Percentiles rank a stretch among this genome's conserved stretches.
Conservation (phyloP, 345 rosid genomes). For the Nephelium lappaceum region DNA sequence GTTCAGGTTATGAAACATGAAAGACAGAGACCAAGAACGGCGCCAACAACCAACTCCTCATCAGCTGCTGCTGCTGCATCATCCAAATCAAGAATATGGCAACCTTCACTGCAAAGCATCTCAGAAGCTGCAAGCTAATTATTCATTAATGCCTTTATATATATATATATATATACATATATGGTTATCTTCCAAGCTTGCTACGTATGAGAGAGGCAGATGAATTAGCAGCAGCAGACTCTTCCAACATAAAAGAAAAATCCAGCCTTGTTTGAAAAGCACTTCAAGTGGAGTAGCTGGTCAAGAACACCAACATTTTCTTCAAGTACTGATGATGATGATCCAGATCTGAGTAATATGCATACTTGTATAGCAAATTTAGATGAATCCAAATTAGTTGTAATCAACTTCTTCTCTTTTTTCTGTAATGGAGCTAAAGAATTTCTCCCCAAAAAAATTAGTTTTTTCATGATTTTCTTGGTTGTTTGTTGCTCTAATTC, state of each 20-base stretch:
- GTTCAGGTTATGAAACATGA: slow-evolving; percentile 59
- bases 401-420: slow-evolving; percentile 17
- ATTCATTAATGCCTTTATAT: neutral
- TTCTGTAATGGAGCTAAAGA: slow-evolving; percentile 22
- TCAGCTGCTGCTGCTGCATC: neutral
- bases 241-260: neutral
- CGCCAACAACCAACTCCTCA: slow-evolving; percentile 44
- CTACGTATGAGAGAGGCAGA: slow-evolving; percentile 7
- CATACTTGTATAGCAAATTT: slow-evolving; percentile 22
- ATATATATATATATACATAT: neutral
- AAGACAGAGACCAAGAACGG: slow-evolving; percentile 45
- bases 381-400: slow-evolving; percentile 1
- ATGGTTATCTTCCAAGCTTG: neutral
- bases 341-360: slow-evolving; percentile 23
- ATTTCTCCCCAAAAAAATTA: neutral
- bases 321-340: neutral
- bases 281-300: neutral
- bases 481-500: neutral
- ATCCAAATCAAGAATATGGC: slow-evolving; percentile 75
- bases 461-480: neutral
- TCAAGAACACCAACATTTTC: slow-evolving; percentile 4
- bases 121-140: slow-evolving; percentile 63
- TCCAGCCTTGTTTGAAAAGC: slow-evolving; percentile 6
- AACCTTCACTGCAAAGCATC: slow-evolving; percentile 90
- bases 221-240: slow-evolving; percentile 15